These are phyloP conservation scores for Helenozyma baotianmanensis DNA, from an alignment of 805 yeast species.

Conservation along the genomic window DNA sequence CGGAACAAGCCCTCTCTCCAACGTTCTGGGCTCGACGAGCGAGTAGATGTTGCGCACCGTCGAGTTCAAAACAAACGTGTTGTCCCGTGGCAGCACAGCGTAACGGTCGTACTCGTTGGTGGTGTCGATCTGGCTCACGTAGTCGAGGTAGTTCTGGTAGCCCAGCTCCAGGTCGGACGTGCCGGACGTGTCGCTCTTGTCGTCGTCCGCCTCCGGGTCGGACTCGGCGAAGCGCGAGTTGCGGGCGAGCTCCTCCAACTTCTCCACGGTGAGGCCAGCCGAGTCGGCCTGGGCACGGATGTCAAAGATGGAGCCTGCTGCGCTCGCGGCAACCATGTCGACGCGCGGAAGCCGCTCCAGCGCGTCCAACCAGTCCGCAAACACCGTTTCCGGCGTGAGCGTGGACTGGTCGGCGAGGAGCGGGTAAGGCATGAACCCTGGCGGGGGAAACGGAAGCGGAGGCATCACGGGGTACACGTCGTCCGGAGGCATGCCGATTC, in stretches of 20 bases:
- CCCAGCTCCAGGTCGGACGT: constrained; percentile 12
- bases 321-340: constrained; percentile 44
- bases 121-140: constrained; percentile 20
- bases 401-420: constrained; percentile 31
- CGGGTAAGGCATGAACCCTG: constrained; percentile 43
- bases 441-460: constrained; percentile 44
- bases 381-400: constrained; percentile 33
- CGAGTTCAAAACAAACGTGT: constrained; percentile 5
- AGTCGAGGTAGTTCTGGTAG: constrained; percentile 23
- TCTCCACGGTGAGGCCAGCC: constrained; percentile 27
- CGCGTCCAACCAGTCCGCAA: constrained; percentile 32
- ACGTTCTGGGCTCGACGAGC: constrained; percentile 1
- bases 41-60: neutral
- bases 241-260: constrained; percentile 10
- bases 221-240: neutral
- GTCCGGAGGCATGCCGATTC: neutral
- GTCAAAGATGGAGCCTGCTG: constrained; percentile 41
- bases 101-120: constrained; percentile 17
- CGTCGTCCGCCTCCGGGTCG: constrained; percentile 10
- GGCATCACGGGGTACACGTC: constrained; percentile 20
- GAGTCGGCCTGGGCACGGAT: constrained; percentile 28
- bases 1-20: neutral
- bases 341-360: constrained; percentile 32
- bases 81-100: constrained; percentile 4
- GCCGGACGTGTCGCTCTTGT: constrained; percentile 8